Evolutionary conservation across 2,329 filamentous ascomycete genomes (phyloP).

Genomic region (Periconia sp.): DNA sequence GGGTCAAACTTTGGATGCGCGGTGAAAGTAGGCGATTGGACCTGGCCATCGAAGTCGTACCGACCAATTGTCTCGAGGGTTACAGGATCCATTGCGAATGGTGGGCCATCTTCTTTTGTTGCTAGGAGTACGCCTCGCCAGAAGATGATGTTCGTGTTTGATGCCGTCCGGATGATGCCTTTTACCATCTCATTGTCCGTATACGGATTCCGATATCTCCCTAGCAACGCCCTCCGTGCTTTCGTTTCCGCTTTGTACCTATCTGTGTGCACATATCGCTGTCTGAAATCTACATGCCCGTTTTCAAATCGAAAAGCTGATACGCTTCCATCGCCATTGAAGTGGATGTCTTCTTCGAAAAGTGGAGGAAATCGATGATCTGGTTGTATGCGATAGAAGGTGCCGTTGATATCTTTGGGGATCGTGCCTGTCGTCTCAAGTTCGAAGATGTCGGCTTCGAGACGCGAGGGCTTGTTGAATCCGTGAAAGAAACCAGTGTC

Average conservation of each 20-base stretch:
- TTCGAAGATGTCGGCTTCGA: conserved; percentile 49
- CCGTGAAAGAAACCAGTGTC: conserved; percentile 45
- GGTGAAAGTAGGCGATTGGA: conserved; percentile 49
- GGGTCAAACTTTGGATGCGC: conserved; percentile 55
- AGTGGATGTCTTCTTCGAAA: conserved; percentile 61
- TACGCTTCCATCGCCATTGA: conserved; percentile 54
- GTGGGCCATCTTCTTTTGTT: conserved; percentile 55
- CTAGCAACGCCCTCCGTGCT: conserved; percentile 55
- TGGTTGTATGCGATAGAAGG: conserved; percentile 53
- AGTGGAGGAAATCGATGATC: conserved; percentile 60
- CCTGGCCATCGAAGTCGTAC: conserved; percentile 49
- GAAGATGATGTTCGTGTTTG: conserved; percentile 66
- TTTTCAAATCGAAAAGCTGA: conserved; percentile 51
- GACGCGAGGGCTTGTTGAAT: conserved; percentile 48
- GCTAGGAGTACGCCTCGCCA: conserved; percentile 63
- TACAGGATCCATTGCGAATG: conserved; percentile 49
- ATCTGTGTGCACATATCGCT: conserved; percentile 52
- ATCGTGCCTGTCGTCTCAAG: conserved; percentile 50
- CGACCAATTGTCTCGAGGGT: conserved; percentile 49
- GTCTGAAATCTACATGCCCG: conserved; percentile 51
- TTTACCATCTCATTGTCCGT: conserved; percentile 63
- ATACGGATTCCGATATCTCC: conserved; percentile 63
- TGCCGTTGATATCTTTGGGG: conserved; percentile 52
- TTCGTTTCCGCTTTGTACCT: conserved; percentile 48
- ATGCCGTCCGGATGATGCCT: conserved; percentile 62